Evolutionary conservation across 257 asterid genomes (phyloP).

Genomic region (Solanum virginianum): DNA sequence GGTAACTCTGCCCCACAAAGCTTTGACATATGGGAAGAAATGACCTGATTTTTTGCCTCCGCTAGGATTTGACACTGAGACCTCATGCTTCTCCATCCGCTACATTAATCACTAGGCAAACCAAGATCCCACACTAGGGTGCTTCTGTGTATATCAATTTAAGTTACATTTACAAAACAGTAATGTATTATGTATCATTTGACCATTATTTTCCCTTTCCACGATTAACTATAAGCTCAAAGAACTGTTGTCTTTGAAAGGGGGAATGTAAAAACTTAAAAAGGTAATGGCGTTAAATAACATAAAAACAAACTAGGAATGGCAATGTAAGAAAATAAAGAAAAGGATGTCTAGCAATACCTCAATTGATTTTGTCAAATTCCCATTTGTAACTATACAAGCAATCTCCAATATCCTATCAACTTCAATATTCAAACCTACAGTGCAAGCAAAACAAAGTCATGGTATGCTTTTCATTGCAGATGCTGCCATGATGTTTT

Average conservation of each 20-base stretch:
- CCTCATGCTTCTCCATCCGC: not conserved
- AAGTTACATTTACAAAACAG: not conserved
- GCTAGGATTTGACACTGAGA: not conserved
- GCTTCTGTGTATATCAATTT: not conserved
- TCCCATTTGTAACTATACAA: slow-evolving; percentile 82
- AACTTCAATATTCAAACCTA: slow-evolving; percentile 70
- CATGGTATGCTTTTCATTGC: not conserved
- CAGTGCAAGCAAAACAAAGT: slow-evolving; percentile 7
- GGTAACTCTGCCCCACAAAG: not conserved
- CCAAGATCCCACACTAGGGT: not conserved
- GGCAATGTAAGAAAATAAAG: not conserved
- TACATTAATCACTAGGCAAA: not conserved
- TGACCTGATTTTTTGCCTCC: not conserved
- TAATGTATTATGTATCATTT: not conserved
- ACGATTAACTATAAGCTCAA: not conserved
- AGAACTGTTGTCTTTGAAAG: not conserved
- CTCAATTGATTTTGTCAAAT: slow-evolving; percentile 62
- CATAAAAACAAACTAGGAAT: not conserved
- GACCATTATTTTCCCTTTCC: not conserved
- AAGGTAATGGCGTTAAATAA: not conserved
- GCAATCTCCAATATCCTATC: slow-evolving; percentile 94
- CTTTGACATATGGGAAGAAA: not conserved
- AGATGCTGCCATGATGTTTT: not conserved
- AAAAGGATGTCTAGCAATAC: slow-evolving; percentile 13
- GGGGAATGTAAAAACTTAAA: not conserved